phyloP scores from a whole-genome alignment of 2,329 filamentous ascomycete genomes.

The Blastomyces percursus region DNA sequence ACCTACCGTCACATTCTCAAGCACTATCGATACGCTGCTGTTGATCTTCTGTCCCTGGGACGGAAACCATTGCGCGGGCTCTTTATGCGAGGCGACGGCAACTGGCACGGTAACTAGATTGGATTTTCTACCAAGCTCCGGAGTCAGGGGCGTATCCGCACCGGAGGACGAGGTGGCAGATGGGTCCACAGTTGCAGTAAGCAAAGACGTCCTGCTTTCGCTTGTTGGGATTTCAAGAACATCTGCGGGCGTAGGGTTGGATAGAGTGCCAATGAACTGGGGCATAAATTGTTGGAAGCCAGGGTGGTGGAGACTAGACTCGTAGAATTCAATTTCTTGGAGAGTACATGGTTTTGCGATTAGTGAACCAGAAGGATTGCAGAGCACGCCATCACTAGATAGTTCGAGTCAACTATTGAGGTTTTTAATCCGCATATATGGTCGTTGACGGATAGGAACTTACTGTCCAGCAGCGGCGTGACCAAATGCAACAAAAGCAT shows the following conservation, averaged over 20 bases:
- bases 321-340: constrained; percentile 82
- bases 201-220: constrained; percentile 20
- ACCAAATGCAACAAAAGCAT: constrained; percentile 35
- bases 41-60: constrained; percentile 54
- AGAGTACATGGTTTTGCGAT: constrained; percentile 91
- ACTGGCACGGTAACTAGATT: constrained; percentile 18
- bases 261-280: constrained; percentile 67
- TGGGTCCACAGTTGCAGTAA: constrained; percentile 16
- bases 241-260: constrained; percentile 47
- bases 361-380: constrained; percentile 68
- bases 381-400: constrained; percentile 77
- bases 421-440: background rate
- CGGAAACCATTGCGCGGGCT: constrained; percentile 32
- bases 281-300: constrained; percentile 75
- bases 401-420: background rate
- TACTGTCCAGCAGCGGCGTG: constrained; percentile 41
- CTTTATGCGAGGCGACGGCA: constrained; percentile 16
- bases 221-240: constrained; percentile 38
- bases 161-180: constrained; percentile 13
- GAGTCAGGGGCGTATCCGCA: constrained; percentile 13
- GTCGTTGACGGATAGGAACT: constrained; percentile 19
- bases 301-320: constrained; percentile 57
- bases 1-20: constrained; percentile 72
- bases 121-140: constrained; percentile 17
- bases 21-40: constrained; percentile 68